phyloP scores from a whole-genome alignment of 805 yeast species.

The Candida manassasensis region DNA sequence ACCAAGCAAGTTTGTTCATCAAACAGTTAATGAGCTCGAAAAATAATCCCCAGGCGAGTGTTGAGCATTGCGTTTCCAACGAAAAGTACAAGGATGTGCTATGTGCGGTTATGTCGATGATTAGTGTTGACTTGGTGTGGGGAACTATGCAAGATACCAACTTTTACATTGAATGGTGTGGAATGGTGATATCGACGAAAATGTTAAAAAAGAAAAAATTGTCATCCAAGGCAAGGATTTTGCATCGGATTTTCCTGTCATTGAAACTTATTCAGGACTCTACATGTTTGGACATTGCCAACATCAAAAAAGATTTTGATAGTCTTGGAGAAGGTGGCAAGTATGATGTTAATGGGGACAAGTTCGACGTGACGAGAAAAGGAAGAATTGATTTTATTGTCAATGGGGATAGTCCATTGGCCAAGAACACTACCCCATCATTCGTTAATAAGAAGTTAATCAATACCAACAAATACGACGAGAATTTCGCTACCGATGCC shows the following conservation, averaged over 20 bases:
- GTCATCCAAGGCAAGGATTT: constrained; percentile 68
- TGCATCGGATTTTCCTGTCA: constrained; percentile 76
- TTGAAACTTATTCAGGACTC: constrained; percentile 74
- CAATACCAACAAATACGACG: constrained; percentile 47
- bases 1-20: constrained; percentile 69
- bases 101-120: constrained; percentile 81
- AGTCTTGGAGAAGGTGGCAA: constrained; percentile 17
- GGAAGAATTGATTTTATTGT: constrained; percentile 24
- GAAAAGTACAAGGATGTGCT: constrained; percentile 79
- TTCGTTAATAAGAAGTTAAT: constrained; percentile 40
- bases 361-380: constrained; percentile 16
- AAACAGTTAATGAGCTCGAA: constrained; percentile 45
- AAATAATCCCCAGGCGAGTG: constrained; percentile 26
- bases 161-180: constrained; percentile 71
- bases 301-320: constrained; percentile 32
- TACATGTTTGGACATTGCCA: constrained; percentile 44
- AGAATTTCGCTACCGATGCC: constrained; percentile 69
- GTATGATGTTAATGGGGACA: constrained; percentile 35
- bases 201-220: constrained; percentile 59
- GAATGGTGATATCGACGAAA: constrained; percentile 64
- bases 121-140: constrained; percentile 83
- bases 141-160: constrained; percentile 86
- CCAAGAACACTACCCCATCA: constrained; percentile 28
- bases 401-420: constrained; percentile 3
- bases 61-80: constrained; percentile 44